Percentiles rank a stretch among this genome's conserved stretches.
These are phyloP conservation scores for Phytomonas francai DNA, from an alignment of 208 protist genomes.

Conservation along the genomic window DNA sequence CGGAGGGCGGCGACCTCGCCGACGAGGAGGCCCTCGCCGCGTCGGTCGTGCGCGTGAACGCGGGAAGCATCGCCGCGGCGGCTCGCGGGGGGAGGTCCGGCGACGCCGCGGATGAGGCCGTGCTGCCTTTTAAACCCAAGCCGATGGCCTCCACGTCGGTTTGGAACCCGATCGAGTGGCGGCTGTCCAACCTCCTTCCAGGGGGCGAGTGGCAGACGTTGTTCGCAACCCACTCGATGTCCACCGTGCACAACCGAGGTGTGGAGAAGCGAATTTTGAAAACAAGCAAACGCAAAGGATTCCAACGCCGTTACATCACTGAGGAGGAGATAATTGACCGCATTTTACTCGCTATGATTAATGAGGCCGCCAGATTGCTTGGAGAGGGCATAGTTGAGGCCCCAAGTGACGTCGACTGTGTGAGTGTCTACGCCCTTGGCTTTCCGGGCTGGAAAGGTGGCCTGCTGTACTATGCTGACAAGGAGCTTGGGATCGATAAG, in stretches of 20 bases:
- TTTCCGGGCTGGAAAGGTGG: slow-evolving; percentile 84
- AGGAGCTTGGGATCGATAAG: slow-evolving; percentile 31
- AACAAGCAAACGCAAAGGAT: slow-evolving; percentile 37
- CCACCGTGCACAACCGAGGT: slow-evolving; percentile 36
- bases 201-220: slow-evolving; percentile 15
- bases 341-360: slow-evolving; percentile 81
- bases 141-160: too few relatives aligned
- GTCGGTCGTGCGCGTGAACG: slow-evolving; percentile 16
- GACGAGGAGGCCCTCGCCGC: slow-evolving; percentile 18
- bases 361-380: slow-evolving; percentile 85
- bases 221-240: slow-evolving; percentile 17
- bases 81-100: too few relatives aligned
- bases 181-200: neutral
- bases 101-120: too few relatives aligned
- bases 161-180: neutral
- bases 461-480: slow-evolving; percentile 66
- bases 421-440: slow-evolving; percentile 70
- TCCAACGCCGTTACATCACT: slow-evolving; percentile 36
- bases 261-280: slow-evolving; percentile 47
- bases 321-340: slow-evolving; percentile 80
- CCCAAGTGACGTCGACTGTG: slow-evolving; percentile 82
- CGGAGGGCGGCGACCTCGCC: slow-evolving; percentile 10
- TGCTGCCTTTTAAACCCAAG: too few relatives aligned
- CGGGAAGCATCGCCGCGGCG: neutral
- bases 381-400: slow-evolving; percentile 55